Evolutionary conservation across 2,329 filamentous ascomycete species (phyloP).

Genomic region (Beauveria pseudobassiana): DNA sequence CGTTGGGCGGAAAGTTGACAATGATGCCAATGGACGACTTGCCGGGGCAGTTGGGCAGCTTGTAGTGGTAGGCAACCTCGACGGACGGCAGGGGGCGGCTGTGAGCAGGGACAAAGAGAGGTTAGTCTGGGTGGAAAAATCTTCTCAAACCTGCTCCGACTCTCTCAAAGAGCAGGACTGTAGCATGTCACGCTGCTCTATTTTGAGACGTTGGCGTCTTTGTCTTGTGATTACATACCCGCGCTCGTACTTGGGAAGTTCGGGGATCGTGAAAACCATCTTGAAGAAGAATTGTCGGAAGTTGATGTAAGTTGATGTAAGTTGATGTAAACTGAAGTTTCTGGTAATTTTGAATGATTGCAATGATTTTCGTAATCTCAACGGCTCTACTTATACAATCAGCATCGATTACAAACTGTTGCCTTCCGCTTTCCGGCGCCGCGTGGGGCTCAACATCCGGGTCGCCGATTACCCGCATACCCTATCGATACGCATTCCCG

Average conservation of each 20-base stretch:
- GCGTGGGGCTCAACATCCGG: background rate
- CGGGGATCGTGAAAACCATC: conserved; percentile 8
- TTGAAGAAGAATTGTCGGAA: background rate
- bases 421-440: background rate
- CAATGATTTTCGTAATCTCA: background rate
- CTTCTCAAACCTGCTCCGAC: background rate
- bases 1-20: conserved; percentile 16
- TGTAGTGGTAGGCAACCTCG: conserved; percentile 15
- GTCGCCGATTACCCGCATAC: conserved; percentile 5
- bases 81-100: conserved; percentile 8
- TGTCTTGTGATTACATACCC: background rate
- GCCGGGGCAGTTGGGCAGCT: conserved; percentile 16
- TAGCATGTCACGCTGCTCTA: too few relatives aligned
- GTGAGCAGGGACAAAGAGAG: too few relatives aligned
- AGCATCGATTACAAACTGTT: background rate
- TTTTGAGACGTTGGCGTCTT: background rate
- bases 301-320: background rate
- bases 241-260: conserved; percentile 9
- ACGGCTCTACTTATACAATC: background rate
- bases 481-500: background rate
- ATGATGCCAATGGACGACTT: conserved; percentile 17
- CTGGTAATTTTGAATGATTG: background rate
- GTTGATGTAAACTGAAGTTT: background rate
- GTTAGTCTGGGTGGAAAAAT: background rate
- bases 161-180: background rate